Conservation (phyloP, 2,329 filamentous ascomycete genomes). For the Ceratocystis ficicola region DNA sequence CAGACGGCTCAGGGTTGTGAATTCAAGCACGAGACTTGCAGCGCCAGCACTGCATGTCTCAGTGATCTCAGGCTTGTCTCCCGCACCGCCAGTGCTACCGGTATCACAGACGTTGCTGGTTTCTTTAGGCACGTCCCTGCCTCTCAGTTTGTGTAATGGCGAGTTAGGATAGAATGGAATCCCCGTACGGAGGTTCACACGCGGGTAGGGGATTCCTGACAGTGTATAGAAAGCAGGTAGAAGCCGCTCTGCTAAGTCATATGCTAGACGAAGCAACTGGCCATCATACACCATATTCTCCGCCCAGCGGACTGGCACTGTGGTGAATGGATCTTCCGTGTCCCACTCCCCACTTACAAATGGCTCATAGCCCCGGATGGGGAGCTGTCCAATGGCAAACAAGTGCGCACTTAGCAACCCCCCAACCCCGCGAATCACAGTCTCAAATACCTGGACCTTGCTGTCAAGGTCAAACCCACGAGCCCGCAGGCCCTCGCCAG, state of each 20-base stretch:
- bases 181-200: conserved; percentile 81
- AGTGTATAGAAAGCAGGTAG: conserved; percentile 84
- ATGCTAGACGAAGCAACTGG: conserved; percentile 76
- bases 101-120: background rate
- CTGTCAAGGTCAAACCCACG: conserved; percentile 89
- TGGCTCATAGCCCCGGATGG: conserved; percentile 66
- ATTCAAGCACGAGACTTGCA: conserved; percentile 89
- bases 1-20: conserved; percentile 76
- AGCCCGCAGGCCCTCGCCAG: conserved; percentile 58
- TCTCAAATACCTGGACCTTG: conserved; percentile 98
- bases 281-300: conserved; percentile 76
- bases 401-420: conserved; percentile 85
- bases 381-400: conserved; percentile 81
- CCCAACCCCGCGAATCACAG: conserved; percentile 84
- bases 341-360: conserved; percentile 25
- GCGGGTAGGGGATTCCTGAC: conserved; percentile 86
- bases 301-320: conserved; percentile 53
- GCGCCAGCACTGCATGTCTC: conserved; percentile 95
- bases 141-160: conserved; percentile 50
- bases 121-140: conserved; percentile 22
- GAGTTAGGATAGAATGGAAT: conserved; percentile 89
- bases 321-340: conserved; percentile 35
- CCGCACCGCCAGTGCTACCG: background rate
- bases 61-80: conserved; percentile 52
- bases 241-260: conserved; percentile 71